These are phyloP conservation scores for Melastoma malabathricum DNA, from an alignment of 345 rosid species.

Conservation along the genomic window DNA sequence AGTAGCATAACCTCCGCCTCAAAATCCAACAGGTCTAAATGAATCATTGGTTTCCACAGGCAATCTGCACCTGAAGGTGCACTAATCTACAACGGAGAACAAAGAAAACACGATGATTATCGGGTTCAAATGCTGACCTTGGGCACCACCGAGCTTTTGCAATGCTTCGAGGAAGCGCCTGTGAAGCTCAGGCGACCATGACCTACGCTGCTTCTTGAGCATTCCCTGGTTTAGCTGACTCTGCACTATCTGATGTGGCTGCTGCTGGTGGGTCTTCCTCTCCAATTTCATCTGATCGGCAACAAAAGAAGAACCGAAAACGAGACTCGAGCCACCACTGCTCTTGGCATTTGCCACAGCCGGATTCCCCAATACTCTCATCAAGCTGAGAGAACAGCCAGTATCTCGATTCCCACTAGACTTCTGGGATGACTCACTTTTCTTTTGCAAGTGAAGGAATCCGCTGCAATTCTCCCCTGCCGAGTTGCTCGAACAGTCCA, in stretches of 20 bases:
- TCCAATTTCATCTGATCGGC: conserved; percentile 18
- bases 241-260: conserved; percentile 14
- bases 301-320: conserved; percentile 8
- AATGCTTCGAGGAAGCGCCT: conserved; percentile 57
- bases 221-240: background rate
- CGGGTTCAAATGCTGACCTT: conserved; percentile 29
- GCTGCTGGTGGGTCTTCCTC: conserved; percentile 14
- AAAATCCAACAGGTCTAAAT: no score
- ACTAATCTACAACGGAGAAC: background rate
- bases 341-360: conserved; percentile 17
- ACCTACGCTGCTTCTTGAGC: conserved; percentile 52
- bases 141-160: conserved; percentile 56
- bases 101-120: background rate
- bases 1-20: no score
- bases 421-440: conserved; percentile 22
- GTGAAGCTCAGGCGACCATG: conserved; percentile 80
- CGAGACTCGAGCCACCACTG: background rate
- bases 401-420: conserved; percentile 5
- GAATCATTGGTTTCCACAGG: no score
- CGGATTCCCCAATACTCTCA: conserved; percentile 14
- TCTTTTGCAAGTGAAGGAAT: conserved; percentile 5
- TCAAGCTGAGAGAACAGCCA: conserved; percentile 14
- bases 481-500: no score
- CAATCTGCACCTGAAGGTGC: background rate
- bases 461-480: no score